Evolutionary conservation across 139 green algal species (phyloP).

Genomic region (Chlamydomonas eustigma): DNA sequence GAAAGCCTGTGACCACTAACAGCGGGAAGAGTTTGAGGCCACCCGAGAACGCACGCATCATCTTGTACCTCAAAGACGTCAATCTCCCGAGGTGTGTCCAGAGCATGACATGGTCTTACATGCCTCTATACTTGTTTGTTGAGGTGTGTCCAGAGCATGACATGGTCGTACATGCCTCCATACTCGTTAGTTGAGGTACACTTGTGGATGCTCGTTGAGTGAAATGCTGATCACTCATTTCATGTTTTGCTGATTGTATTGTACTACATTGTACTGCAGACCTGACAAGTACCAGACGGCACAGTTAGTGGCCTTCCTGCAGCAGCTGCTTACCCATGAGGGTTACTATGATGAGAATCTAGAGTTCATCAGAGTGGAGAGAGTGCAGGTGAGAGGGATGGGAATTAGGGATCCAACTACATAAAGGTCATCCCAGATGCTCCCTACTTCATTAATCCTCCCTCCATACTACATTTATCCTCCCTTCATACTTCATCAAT

Average conservation of each 20-base stretch:
- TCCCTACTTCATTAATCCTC: neutral
- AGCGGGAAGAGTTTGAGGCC: conserved; percentile 60
- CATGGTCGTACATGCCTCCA: too few relatives aligned
- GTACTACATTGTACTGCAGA: too few relatives aligned
- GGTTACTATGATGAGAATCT: conserved; percentile 75
- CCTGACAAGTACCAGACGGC: conserved; percentile 79
- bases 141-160: too few relatives aligned
- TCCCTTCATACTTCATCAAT: neutral
- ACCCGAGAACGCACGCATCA: conserved; percentile 50
- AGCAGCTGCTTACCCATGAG: conserved; percentile 76
- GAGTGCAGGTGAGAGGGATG: conserved; percentile 40
- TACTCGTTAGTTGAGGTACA: too few relatives aligned
- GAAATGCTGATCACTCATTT: too few relatives aligned
- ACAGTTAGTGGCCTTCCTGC: conserved; percentile 73
- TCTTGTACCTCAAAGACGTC: conserved; percentile 73
- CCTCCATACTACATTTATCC: neutral
- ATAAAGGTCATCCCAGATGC: neutral
- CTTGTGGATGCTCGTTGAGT: too few relatives aligned
- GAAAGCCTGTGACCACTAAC: conserved; percentile 63
- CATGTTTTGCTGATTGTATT: too few relatives aligned
- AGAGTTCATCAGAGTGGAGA: conserved; percentile 69
- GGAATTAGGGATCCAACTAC: neutral
- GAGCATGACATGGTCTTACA: too few relatives aligned
- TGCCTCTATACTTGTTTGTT: too few relatives aligned
- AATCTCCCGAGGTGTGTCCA: conserved; percentile 44